These are phyloP conservation scores for Dacryopinax spathularia DNA, from an alignment of 768 basidiomycete species.

Conservation along the genomic window DNA sequence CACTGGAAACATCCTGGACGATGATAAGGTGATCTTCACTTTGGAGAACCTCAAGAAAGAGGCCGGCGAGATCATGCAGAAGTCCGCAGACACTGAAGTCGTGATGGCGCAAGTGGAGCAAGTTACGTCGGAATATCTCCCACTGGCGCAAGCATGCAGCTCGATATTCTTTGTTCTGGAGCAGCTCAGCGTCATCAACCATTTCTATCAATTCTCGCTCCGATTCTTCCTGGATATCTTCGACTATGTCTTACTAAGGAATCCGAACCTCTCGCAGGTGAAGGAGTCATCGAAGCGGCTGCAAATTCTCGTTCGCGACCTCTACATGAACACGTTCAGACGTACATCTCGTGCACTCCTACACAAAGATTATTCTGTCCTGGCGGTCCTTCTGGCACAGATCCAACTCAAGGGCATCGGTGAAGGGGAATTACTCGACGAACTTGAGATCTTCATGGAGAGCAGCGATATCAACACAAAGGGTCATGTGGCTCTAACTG, in stretches of 20 bases:
- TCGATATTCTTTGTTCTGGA: conserved; percentile 94
- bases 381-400: conserved; percentile 80
- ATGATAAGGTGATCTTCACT: conserved; percentile 96
- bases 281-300: conserved; percentile 59
- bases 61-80: conserved; percentile 87
- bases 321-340: conserved; percentile 78
- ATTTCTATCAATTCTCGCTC: conserved; percentile 98
- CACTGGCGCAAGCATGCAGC: conserved; percentile 90
- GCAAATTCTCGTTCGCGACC: conserved; percentile 66
- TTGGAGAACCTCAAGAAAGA: conserved; percentile 91
- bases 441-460: conserved; percentile 85
- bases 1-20: conserved; percentile 90
- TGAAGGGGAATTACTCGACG: conserved; percentile 51
- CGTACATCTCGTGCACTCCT: conserved; percentile 82
- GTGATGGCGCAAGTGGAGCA: conserved; percentile 94
- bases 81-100: conserved; percentile 90
- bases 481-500: conserved; percentile 22
- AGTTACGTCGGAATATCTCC: conserved; percentile 87
- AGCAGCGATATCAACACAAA: conserved; percentile 49
- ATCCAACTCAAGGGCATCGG: conserved; percentile 70
- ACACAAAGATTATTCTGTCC: conserved; percentile 78
- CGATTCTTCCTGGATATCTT: conserved; percentile 98
- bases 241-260: conserved; percentile 82
- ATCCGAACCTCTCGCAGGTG: conserved; percentile 73
- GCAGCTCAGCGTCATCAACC: conserved; percentile 83